Evolutionary conservation across 23 red algal species (phyloP).

Genomic region (Rhodosorus marinus): DNA sequence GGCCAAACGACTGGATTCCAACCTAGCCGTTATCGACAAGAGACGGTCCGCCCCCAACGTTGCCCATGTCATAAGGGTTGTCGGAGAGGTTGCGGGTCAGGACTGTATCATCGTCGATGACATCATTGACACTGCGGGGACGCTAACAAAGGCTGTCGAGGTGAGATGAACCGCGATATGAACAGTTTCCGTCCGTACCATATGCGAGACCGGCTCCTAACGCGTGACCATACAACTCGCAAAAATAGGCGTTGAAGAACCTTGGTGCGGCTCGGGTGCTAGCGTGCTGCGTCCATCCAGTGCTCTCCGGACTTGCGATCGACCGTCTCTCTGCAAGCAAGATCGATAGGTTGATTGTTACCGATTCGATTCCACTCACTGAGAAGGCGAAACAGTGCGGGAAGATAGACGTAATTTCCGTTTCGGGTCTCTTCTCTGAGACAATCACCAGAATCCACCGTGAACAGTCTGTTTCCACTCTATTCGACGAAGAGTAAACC

Average conservation of each 20-base stretch:
- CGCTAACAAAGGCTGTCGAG: slow-evolving; percentile 69
- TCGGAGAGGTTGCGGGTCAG: slow-evolving; percentile 77
- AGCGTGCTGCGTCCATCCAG: slow-evolving; percentile 80
- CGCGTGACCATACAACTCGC: too few species aligned
- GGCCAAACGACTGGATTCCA: slow-evolving; percentile 77
- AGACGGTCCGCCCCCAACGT: slow-evolving; percentile 82
- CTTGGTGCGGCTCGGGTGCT: slow-evolving; percentile 60
- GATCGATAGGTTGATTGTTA: slow-evolving; percentile 84
- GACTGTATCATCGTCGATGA: slow-evolving; percentile 98
- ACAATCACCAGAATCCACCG: slow-evolving; percentile 93
- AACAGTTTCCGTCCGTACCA: too few species aligned
- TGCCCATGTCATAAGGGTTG: slow-evolving; percentile 94
- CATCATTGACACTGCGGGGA: slow-evolving; percentile 98
- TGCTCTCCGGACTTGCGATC: slow-evolving; percentile 75
- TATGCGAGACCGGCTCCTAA: too few species aligned
- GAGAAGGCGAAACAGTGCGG: slow-evolving; percentile 39
- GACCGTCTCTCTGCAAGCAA: slow-evolving; percentile 50
- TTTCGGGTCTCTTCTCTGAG: slow-evolving; percentile 73
- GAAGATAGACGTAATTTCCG: slow-evolving; percentile 45
- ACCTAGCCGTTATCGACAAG: slow-evolving; percentile 97
- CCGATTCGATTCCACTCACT: slow-evolving; percentile 74
- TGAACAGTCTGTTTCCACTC: slow-evolving; percentile 82
- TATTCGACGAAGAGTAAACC: slow-evolving; percentile 53
- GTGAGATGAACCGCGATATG: too few species aligned
- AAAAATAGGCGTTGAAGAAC: slow-evolving; percentile 79